Evolutionary conservation across 305 asterid species (phyloP).

Genomic region (Coffea humblotiana): DNA sequence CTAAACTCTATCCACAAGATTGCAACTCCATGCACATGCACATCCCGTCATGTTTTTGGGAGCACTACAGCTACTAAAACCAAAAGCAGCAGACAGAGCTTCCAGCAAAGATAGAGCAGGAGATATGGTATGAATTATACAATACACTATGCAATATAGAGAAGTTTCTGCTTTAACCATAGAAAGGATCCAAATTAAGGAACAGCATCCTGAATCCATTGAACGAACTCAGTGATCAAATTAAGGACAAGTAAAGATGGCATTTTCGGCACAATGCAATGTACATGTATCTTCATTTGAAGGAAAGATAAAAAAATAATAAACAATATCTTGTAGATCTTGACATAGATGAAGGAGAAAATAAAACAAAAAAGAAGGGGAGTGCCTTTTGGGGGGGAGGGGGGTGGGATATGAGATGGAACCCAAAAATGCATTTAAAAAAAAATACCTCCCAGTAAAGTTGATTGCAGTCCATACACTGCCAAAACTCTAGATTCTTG

Average conservation of each 20-base stretch:
- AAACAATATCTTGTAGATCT: background rate
- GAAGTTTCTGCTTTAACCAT: constrained; percentile 5
- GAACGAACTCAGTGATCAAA: background rate
- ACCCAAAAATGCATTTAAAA: background rate
- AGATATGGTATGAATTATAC: background rate
- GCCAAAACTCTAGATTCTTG: constrained; percentile 86
- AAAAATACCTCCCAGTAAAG: constrained; percentile 95
- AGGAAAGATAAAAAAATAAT: background rate
- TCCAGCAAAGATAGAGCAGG: constrained; percentile 1
- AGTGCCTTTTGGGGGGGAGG: no score
- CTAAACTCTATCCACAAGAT: constrained; percentile 13
- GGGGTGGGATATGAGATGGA: no score
- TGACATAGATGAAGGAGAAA: background rate
- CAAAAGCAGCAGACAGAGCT: constrained; percentile 17
- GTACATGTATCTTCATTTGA: background rate
- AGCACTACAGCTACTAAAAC: constrained; percentile 4
- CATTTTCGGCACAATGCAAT: background rate
- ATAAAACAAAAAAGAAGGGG: background rate
- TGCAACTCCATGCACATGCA: constrained; percentile 4
- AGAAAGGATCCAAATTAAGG: constrained; percentile 7
- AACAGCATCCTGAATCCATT: background rate
- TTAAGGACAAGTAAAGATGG: background rate
- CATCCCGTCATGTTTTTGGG: constrained; percentile 3
- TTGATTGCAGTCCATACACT: constrained; percentile 89
- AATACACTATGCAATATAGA: background rate